phyloP scores from a whole-genome alignment of 2,329 filamentous ascomycete species.

The Talaromyces marneffei region DNA sequence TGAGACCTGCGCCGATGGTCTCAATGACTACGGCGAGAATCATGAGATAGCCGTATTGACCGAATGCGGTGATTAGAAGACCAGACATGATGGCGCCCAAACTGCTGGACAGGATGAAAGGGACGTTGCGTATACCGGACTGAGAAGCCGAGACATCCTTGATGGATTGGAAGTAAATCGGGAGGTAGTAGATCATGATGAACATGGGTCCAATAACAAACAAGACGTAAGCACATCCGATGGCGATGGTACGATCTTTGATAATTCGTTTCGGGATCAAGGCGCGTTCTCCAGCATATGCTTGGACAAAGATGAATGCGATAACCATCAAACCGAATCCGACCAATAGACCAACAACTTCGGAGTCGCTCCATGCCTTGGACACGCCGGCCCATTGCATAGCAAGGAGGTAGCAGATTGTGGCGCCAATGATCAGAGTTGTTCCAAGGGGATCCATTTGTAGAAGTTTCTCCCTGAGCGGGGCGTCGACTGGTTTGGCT shows the following conservation, averaged over 20 bases:
- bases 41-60: constrained; percentile 26
- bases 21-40: constrained; percentile 23
- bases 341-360: constrained; percentile 8
- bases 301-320: constrained; percentile 18
- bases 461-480: constrained; percentile 20
- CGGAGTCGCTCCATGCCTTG: constrained; percentile 10
- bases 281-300: constrained; percentile 22
- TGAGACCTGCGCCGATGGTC: constrained; percentile 20
- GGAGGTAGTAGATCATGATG: constrained; percentile 30
- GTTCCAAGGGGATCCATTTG: constrained; percentile 23
- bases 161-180: constrained; percentile 36
- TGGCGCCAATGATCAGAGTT: constrained; percentile 18
- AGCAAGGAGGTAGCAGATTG: constrained; percentile 14
- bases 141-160: constrained; percentile 26
- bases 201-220: constrained; percentile 32
- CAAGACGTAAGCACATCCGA: constrained; percentile 28
- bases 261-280: constrained; percentile 34
- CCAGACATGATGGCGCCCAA: constrained; percentile 27
- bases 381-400: constrained; percentile 15
- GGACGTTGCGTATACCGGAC: constrained; percentile 39
- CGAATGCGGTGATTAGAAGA: constrained; percentile 22
- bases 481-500: constrained; percentile 10
- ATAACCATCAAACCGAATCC: constrained; percentile 21
- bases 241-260: constrained; percentile 32
- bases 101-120: constrained; percentile 33